Evolutionary conservation across 345 rosid species (phyloP).

Genomic region (Eutrema japonicum): DNA sequence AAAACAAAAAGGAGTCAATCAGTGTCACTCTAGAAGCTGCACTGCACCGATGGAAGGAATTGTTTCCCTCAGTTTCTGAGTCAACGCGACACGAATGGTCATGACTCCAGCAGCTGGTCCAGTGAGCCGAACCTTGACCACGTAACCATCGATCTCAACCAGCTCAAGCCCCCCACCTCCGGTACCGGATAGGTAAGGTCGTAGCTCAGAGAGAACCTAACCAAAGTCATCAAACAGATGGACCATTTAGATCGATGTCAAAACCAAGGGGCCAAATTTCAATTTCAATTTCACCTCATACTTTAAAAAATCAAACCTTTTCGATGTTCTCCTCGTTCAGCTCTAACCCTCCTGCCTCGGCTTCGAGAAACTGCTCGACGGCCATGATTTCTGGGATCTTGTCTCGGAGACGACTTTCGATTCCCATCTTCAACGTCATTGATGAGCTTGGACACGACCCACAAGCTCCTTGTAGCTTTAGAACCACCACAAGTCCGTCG

Average conservation of each 20-base stretch:
- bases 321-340: constrained; percentile 77
- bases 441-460: constrained; percentile 98
- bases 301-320: constrained; percentile 54
- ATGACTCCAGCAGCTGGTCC: constrained; percentile 93
- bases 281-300: background rate
- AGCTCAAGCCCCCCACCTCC: constrained; percentile 91
- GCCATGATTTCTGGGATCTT: constrained; percentile 89
- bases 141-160: constrained; percentile 64
- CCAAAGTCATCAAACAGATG: constrained; percentile 2
- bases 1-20: constrained; percentile 5
- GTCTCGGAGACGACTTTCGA: constrained; percentile 82
- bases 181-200: constrained; percentile 88
- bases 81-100: constrained; percentile 90
- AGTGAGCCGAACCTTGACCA: constrained; percentile 69
- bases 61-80: constrained; percentile 86
- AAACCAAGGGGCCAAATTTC: background rate
- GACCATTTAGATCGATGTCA: background rate
- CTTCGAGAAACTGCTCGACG: constrained; percentile 86
- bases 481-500: constrained; percentile 89
- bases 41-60: constrained; percentile 84
- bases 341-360: constrained; percentile 74
- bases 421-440: constrained; percentile 94
- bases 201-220: constrained; percentile 81
- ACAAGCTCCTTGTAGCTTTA: constrained; percentile 94
- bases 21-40: constrained; percentile 66